Evolutionary conservation across 129 eudicot genomes (phyloP).

Genomic region (Ambrosia trifida): DNA sequence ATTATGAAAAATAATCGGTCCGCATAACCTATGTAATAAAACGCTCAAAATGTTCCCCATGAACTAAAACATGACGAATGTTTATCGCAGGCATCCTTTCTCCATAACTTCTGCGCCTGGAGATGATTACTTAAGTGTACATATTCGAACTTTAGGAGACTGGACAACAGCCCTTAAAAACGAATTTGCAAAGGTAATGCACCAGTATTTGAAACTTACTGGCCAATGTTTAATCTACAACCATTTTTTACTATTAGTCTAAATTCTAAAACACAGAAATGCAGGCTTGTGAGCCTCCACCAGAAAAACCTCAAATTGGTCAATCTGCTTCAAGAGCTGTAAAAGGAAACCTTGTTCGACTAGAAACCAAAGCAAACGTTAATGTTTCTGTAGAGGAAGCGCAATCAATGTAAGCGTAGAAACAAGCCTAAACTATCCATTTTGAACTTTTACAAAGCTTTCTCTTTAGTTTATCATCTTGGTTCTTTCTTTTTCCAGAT

Average conservation of each 20-base stretch:
- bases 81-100: slow-evolving; percentile 85
- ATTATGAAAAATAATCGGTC: too few species aligned
- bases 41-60: not conserved
- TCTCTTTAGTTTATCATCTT: not conserved
- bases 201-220: not conserved
- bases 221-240: slow-evolving; percentile 6
- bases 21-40: too few species aligned
- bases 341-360: slow-evolving; percentile 39
- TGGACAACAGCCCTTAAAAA: slow-evolving; percentile 84
- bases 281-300: slow-evolving; percentile 70
- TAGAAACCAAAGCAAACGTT: slow-evolving; percentile 53
- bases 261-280: slow-evolving; percentile 45
- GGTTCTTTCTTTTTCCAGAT: slow-evolving; percentile 36
- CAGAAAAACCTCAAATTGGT: slow-evolving; percentile 35
- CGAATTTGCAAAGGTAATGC: slow-evolving; percentile 65
- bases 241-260: slow-evolving; percentile 34
- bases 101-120: slow-evolving; percentile 97
- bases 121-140: slow-evolving; percentile 84
- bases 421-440: not conserved
- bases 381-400: slow-evolving; percentile 29
- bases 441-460: not conserved
- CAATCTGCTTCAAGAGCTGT: slow-evolving; percentile 39
- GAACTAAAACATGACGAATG: not conserved
- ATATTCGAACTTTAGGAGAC: slow-evolving; percentile 91
- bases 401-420: slow-evolving; percentile 45